These are phyloP conservation scores for Dendrobium catenatum DNA, from an alignment of 106 monocot species.

Conservation along the genomic window DNA sequence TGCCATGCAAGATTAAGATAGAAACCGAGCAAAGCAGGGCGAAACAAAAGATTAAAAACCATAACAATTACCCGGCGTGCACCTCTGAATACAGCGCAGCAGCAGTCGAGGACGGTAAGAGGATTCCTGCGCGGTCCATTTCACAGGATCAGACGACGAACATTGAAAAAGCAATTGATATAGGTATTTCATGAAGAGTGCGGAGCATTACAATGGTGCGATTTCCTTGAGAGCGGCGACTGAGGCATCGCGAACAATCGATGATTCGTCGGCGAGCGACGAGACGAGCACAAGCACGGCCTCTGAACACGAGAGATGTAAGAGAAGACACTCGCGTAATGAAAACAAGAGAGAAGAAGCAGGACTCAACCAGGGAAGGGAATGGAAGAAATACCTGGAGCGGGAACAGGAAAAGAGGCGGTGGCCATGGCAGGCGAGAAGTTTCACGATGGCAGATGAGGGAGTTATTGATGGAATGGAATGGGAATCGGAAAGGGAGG, in stretches of 20 bases:
- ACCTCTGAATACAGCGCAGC: constrained; percentile 54
- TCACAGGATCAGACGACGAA: neutral
- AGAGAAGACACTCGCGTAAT: neutral
- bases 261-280: constrained; percentile 78
- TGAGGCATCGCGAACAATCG: constrained; percentile 65
- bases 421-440: constrained; percentile 28
- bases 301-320: constrained; percentile 33
- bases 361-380: neutral
- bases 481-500: neutral
- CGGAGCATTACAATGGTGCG: constrained; percentile 57
- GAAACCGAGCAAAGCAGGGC: neutral
- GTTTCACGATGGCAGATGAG: constrained; percentile 12
- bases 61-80: constrained; percentile 55
- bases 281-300: constrained; percentile 84
- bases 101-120: constrained; percentile 72
- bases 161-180: neutral
- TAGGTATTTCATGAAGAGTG: neutral
- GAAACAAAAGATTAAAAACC: neutral
- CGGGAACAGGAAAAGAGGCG: constrained; percentile 37
- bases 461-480: neutral
- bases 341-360: neutral
- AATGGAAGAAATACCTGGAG: constrained; percentile 24
- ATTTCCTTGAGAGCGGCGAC: constrained; percentile 70
- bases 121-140: constrained; percentile 60
- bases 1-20: constrained; percentile 6